Base-by-base conservation (phyloP, 352 stramenopile genomes). In the Blastocystis sp. region DNA sequence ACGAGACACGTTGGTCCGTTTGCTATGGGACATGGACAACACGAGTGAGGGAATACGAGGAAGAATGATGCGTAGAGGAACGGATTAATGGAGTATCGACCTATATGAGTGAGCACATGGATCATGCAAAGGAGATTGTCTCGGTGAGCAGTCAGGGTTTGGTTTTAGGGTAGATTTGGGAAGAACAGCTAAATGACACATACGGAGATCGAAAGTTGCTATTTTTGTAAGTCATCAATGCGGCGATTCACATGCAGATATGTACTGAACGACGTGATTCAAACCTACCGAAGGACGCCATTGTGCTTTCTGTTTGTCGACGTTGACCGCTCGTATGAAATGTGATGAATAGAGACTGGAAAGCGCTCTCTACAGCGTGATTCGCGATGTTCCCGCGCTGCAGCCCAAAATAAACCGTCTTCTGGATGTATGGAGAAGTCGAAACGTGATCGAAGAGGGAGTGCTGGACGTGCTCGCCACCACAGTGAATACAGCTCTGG, bases 181-280 rank as follows among this genome's bases (percentile, higher is more conserved):
- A 76, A 28, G 66, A 76, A 56, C 66, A 76, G 21, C 38, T 76
- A 11, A 59, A 40, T 21, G 66, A 76, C 10, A 59, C 34, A 34
- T 76, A 38, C 28, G 66, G 66, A 9, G 66, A 76, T 56, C 28
- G 66, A 17, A 76, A 76, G 52, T 34, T 76, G 9, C 21, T 76
- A 3, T 76, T 76, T 76, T 38, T 76, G 66, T 76, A 38, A n/a
- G 2, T 52, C 53, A 38, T 38, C 48, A 17, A 56, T 48, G 2
- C n/a, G 2, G 19, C 3, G 1, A 41, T 38, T 48, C 41, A 48
- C 52, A 14, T 59, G 2, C 53, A 76, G 66, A 41, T 76, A 76
- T 48, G 66, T 76, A 28, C 21, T 76, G 52, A 76, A 76, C 52
- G 66, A 76, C 53, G 38, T 76, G 40, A 76, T 76, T 52, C 66